Evolutionary conservation across 257 asterid species (phyloP).

Genomic region (Buddleja alternifolia): DNA sequence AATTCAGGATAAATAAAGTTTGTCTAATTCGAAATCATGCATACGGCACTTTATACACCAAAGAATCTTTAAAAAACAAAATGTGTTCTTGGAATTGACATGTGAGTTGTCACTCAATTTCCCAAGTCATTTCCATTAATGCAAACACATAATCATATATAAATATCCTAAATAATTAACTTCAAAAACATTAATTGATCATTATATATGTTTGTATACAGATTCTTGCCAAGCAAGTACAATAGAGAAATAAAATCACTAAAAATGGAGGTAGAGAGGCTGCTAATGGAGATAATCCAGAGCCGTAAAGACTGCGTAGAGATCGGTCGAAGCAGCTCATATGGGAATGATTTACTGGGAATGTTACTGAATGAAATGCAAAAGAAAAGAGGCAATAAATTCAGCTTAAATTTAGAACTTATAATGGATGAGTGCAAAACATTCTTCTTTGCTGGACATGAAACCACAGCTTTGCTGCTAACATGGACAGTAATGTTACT

Average conservation of each 20-base stretch:
- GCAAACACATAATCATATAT: too few relatives aligned
- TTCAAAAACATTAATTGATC: too few relatives aligned
- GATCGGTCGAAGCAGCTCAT: conserved; percentile 66
- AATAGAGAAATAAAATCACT: conserved; percentile 80
- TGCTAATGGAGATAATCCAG: conserved; percentile 87
- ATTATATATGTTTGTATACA: conserved; percentile 25
- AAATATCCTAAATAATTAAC: too few relatives aligned
- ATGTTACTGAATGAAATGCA: conserved; percentile 77
- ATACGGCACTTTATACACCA: background rate
- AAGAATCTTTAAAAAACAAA: background rate
- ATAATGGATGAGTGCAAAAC: conserved; percentile 98
- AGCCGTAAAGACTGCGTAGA: conserved; percentile 74
- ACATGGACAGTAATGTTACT: conserved; percentile 95
- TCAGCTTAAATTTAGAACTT: conserved; percentile 65
- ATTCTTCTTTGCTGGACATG: conserved; percentile 95
- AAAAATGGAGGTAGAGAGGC: conserved; percentile 77
- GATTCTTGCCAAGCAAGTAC: conserved; percentile 87
- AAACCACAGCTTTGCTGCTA: conserved; percentile 82
- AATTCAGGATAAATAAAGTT: background rate
- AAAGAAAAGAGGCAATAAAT: conserved; percentile 52
- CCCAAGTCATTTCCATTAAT: conserved; percentile 25
- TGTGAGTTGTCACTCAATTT: conserved; percentile 15
- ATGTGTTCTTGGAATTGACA: conserved; percentile 29
- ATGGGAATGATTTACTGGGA: conserved; percentile 86
- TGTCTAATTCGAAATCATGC: background rate